Evolutionary conservation across 345 rosid species (phyloP), one percentile per base, ranked within the genome.

Genomic region (Lepidium aucheri): DNA sequence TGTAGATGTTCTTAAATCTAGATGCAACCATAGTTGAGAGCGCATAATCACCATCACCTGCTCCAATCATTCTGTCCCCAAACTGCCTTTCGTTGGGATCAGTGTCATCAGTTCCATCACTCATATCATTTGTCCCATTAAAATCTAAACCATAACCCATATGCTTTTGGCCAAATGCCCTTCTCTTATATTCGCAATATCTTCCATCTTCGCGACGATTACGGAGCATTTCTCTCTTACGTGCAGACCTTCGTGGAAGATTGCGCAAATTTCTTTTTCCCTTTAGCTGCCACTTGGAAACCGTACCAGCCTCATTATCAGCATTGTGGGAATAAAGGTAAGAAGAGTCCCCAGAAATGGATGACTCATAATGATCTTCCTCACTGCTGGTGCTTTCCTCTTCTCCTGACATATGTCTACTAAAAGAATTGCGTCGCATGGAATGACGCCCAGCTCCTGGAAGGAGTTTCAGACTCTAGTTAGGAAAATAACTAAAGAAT

Each of bases 201-300:
- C 67, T 73, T 68, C 83, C 83, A 72, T 57, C 68, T 56, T 57
- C 63, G 33, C 68, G 62, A 63, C 72, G 83, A 74, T 64, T 61
- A 44, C 65, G 72, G 5, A 58, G 67, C 67, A 58, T 42, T 51
- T 58, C 50, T 53, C 70, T 33, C 63, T 63, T 75, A 54, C 81
- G 82, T 28, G 74, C 56, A 61, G 84, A 73, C 74, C 80, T 74
- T 68, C 82, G 86, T 40, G 82, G 68, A 63, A 91, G 81, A 72
- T 84, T 80, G 5, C 99, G 84, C 33, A 77, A 73, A 60, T 89
- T 91, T 76, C 97, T 84, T 78, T 91, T 95, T 64, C 99, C 86
- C 83, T 86, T 95, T 52, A 78, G 76, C 72, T 81, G 91, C 99
- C 99, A 95, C 65, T 84, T 89, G 77, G 97, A 89, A 72, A 87